These are phyloP conservation scores for Glycyrrhiza uralensis DNA, from an alignment of 306 rosid species.

Conservation along the genomic window DNA sequence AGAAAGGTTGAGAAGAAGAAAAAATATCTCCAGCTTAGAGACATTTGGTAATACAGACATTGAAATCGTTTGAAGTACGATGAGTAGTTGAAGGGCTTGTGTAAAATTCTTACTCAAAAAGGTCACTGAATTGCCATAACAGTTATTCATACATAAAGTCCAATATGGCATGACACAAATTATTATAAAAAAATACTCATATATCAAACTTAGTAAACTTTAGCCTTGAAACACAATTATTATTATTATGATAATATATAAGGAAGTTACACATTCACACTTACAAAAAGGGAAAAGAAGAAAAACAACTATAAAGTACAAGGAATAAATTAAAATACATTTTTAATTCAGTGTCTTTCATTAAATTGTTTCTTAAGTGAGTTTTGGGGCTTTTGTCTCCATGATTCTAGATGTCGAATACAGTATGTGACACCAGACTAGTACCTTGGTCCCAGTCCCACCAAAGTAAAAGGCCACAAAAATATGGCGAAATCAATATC, in stretches of 20 bases:
- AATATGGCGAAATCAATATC: neutral
- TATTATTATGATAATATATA: too few relatives aligned
- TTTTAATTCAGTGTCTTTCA: neutral
- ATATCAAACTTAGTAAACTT: neutral
- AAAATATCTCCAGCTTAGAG: neutral
- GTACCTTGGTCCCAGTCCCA: neutral
- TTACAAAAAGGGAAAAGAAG: neutral
- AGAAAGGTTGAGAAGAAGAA: neutral
- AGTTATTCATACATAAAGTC: constrained; percentile 31
- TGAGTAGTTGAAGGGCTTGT: neutral
- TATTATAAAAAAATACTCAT: neutral
- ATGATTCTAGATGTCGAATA: neutral
- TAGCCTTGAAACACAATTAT: neutral
- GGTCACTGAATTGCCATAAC: neutral
- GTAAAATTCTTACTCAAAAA: neutral
- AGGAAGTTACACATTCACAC: neutral
- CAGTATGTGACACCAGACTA: neutral
- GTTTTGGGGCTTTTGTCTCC: neutral
- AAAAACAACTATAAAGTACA: neutral
- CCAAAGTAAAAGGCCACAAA: neutral
- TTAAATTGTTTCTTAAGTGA: neutral
- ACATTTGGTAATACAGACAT: neutral
- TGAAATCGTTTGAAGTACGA: neutral
- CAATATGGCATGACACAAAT: neutral
- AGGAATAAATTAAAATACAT: neutral